phyloP scores from a whole-genome alignment of 1,284 basidiomycete species.

The Sporisorium reilianum region DNA sequence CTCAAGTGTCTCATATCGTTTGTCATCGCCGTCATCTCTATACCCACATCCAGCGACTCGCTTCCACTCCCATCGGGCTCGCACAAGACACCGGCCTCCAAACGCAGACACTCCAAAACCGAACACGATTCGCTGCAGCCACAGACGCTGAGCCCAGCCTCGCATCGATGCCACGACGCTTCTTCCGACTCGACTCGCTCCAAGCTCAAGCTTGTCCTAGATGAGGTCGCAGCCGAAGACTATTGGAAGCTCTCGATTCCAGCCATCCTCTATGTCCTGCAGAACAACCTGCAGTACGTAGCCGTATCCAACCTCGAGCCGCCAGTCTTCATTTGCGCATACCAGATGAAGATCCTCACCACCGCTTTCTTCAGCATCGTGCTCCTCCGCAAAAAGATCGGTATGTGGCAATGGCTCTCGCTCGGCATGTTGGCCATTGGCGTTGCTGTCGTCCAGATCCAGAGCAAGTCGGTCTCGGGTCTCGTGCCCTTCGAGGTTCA shows the following conservation, averaged over 20 bases:
- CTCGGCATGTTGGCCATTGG: slow-evolving; percentile 87
- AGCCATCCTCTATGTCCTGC: slow-evolving; percentile 85
- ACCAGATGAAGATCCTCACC: slow-evolving; percentile 82
- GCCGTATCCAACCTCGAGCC: slow-evolving; percentile 92
- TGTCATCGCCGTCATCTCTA: slow-evolving; percentile 73
- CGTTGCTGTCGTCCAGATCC: slow-evolving; percentile 90
- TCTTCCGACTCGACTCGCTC: slow-evolving; percentile 4
- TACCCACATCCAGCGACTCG: slow-evolving; percentile 19
- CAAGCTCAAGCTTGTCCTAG: slow-evolving; percentile 51
- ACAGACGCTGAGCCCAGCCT: background rate
- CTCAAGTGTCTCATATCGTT: slow-evolving; percentile 90
- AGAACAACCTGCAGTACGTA: slow-evolving; percentile 96
- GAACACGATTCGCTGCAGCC: slow-evolving; percentile 23
- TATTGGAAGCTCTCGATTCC: slow-evolving; percentile 98
- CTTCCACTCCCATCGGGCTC: slow-evolving; percentile 33
- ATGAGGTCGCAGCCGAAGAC: slow-evolving; percentile 75
- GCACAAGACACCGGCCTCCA: slow-evolving; percentile 11
- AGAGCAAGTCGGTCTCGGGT: slow-evolving; percentile 51
- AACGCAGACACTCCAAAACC: slow-evolving; percentile 15
- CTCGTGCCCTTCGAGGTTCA: slow-evolving; percentile 50
- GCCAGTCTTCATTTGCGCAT: slow-evolving; percentile 84
- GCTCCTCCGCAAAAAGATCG: slow-evolving; percentile 84
- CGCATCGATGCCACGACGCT: background rate
- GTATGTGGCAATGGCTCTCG: slow-evolving; percentile 82
- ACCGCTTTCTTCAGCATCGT: slow-evolving; percentile 93